These are phyloP conservation scores for Hymenotorrendiella dingleyae DNA, from an alignment of 2,329 filamentous ascomycete species.

Conservation along the genomic window DNA sequence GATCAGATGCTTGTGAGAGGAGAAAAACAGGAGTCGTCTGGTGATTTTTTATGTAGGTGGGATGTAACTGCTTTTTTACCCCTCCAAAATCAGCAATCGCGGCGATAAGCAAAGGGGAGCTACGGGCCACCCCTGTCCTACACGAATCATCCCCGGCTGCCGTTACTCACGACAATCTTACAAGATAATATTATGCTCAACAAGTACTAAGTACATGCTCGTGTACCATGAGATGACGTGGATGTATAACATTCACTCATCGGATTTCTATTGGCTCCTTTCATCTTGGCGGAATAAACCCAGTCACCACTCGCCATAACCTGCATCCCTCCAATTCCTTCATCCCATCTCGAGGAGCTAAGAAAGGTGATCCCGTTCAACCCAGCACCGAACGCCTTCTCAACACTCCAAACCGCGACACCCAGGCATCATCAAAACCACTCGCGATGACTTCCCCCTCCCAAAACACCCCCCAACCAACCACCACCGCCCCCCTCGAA, in stretches of 20 bases:
- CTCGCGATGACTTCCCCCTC: conserved; percentile 20
- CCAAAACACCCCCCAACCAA: conserved; percentile 9
- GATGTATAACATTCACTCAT: too few species aligned
- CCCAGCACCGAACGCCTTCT: neutral
- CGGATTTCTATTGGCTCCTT: too few species aligned
- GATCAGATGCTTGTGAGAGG: too few species aligned
- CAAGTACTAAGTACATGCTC: too few species aligned
- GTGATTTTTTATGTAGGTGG: neutral
- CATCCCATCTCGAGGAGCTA: neutral
- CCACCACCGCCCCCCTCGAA: conserved; percentile 31
- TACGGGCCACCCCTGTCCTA: neutral
- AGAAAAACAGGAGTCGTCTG: neutral
- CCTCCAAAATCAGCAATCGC: conserved; percentile 1
- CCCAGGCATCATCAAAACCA: neutral
- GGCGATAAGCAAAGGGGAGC: neutral
- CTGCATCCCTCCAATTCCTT: neutral
- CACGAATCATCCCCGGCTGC: conserved; percentile 1
- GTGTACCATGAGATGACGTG: too few species aligned
- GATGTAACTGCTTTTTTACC: neutral
- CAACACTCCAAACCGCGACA: neutral
- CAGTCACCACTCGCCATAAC: neutral
- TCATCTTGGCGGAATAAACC: too few species aligned
- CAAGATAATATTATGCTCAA: too few species aligned
- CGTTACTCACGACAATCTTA: too few species aligned
- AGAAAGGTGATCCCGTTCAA: too few species aligned